phyloP scores from a whole-genome alignment of 345 rosid species.

The Gossypium mustelinum region DNA sequence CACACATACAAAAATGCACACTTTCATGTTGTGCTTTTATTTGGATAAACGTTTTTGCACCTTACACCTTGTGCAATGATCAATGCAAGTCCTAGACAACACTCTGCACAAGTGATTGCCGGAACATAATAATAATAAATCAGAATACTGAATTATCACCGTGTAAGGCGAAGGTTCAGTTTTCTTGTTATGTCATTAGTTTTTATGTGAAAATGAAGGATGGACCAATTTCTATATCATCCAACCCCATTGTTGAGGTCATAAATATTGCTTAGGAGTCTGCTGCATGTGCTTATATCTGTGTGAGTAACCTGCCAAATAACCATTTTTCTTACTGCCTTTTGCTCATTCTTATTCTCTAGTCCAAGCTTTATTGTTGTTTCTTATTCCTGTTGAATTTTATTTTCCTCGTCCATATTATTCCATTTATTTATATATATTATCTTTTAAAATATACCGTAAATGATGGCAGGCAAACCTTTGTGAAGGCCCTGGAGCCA shows the following conservation, averaged over 20 bases:
- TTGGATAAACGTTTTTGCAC: too few species aligned
- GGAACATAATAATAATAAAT: not conserved
- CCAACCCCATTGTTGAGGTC: not conserved
- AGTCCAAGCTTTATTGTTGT: too few species aligned
- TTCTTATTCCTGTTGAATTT: too few species aligned
- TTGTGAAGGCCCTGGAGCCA: conserved; percentile 92
- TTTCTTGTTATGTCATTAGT: not conserved
- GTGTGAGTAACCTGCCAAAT: not conserved
- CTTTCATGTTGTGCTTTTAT: too few species aligned
- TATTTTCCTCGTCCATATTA: not conserved
- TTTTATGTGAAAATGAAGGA: not conserved
- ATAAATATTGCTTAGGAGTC: not conserved
- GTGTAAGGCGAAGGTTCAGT: not conserved
- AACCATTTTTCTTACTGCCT: not conserved
- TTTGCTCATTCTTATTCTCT: too few species aligned
- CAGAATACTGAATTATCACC: not conserved
- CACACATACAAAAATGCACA: not conserved
- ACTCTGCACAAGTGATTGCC: too few species aligned
- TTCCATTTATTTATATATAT: not conserved
- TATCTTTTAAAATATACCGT: not conserved
- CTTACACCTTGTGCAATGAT: too few species aligned
- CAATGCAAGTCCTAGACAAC: too few species aligned
- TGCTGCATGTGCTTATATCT: not conserved
- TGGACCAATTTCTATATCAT: not conserved
- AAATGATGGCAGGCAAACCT: conserved; percentile 56